Percentiles rank a stretch among this genome's conserved stretches.
phyloP scores from a whole-genome alignment of 2,329 filamentous ascomycete genomes.

The Aschersonia sp. region DNA sequence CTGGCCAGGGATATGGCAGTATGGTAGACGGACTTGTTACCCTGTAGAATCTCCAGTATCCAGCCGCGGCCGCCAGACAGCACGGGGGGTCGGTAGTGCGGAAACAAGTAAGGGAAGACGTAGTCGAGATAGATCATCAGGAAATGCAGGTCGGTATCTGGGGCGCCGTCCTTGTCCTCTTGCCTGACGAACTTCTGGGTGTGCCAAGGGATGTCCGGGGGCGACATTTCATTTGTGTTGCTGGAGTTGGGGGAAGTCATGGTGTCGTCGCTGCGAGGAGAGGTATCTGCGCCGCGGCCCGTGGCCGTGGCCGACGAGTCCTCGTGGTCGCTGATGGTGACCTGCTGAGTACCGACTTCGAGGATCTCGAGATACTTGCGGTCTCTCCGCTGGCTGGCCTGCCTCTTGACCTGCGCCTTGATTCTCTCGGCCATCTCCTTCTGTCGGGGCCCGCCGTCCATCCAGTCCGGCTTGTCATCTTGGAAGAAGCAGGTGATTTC shows the following conservation, averaged over 20 bases:
- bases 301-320: neutral
- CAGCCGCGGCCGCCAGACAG: conserved; percentile 44
- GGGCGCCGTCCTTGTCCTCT: conserved; percentile 8
- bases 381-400: conserved; percentile 34
- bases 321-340: conserved; percentile 8
- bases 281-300: conserved; percentile 11
- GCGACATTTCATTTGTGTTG: conserved; percentile 16
- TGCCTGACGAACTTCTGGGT: conserved; percentile 11
- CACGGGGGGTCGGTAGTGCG: conserved; percentile 43
- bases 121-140: conserved; percentile 48
- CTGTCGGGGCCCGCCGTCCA: conserved; percentile 36
- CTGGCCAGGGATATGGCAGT: conserved; percentile 39
- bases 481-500: conserved; percentile 41
- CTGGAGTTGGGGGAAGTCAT: conserved; percentile 15
- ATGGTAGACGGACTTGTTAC: conserved; percentile 43
- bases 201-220: conserved; percentile 16
- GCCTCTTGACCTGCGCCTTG: conserved; percentile 42
- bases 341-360: conserved; percentile 16
- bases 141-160: conserved; percentile 22
- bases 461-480: conserved; percentile 40
- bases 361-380: conserved; percentile 31
- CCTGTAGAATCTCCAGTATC: conserved; percentile 41
- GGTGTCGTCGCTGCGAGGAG: conserved; percentile 8
- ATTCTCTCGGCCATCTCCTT: conserved; percentile 35
- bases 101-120: conserved; percentile 47